A percentile compares a stretch with the other conserved stretches of the same genome.
These are phyloP conservation scores for Exophiala lecanii-corni DNA, from an alignment of 2,329 filamentous ascomycete genomes.

Conservation along the genomic window DNA sequence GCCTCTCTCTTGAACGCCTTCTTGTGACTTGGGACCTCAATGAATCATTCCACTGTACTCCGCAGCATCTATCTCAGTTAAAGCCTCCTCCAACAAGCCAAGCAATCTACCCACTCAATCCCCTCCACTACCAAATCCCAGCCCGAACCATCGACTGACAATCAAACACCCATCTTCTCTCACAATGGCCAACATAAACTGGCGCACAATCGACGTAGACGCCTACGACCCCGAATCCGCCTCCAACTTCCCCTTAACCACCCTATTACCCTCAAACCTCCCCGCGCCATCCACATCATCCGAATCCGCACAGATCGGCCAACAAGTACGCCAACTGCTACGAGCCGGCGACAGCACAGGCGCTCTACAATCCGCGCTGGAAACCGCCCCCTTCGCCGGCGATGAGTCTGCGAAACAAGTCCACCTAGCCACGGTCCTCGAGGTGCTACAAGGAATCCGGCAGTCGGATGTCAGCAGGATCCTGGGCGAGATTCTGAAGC, in stretches of 20 bases:
- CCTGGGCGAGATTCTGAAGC: constrained; percentile 72
- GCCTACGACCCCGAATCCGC: constrained; percentile 84
- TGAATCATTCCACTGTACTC: too few species aligned
- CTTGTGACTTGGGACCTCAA: too few species aligned
- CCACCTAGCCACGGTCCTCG: constrained; percentile 80
- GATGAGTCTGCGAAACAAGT: constrained; percentile 63
- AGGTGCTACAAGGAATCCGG: constrained; percentile 93
- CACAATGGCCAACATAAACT: constrained; percentile 54
- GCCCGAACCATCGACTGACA: too few species aligned
- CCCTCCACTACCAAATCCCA: too few species aligned
- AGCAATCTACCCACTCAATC: too few species aligned
- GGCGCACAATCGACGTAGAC: constrained; percentile 92
- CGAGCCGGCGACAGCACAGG: constrained; percentile 83
- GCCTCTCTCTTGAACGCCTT: too few species aligned
- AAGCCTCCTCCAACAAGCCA: too few species aligned
- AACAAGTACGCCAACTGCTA: constrained; percentile 81
- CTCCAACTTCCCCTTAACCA: constrained; percentile 83
- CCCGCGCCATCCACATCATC: constrained; percentile 66
- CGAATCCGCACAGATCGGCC: constrained; percentile 71
- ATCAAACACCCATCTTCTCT: too few species aligned
- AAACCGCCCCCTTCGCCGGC: constrained; percentile 69
- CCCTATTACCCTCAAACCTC: constrained; percentile 69
- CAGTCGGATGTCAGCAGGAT: constrained; percentile 92
- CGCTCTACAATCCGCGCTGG: constrained; percentile 75
- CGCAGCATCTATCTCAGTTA: too few species aligned